phyloP scores from a whole-genome alignment of 2,329 filamentous ascomycete genomes.

The Aureobasidium sp. region DNA sequence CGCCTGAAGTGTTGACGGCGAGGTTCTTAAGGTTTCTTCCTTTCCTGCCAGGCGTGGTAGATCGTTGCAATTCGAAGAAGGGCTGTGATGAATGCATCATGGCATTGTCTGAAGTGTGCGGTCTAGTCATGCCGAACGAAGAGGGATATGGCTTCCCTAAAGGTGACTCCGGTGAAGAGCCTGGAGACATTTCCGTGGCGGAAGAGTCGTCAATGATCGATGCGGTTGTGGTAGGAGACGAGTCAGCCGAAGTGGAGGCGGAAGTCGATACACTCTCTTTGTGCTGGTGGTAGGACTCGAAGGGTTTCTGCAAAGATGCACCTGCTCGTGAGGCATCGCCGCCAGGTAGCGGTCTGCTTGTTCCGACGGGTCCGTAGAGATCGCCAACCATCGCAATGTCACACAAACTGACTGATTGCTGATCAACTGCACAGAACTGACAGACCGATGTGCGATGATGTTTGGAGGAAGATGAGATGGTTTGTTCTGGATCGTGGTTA shows the following conservation, averaged over 20 bases:
- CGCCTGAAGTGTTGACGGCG: slow-evolving; percentile 61
- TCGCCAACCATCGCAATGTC: slow-evolving; percentile 9
- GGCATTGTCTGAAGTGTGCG: slow-evolving; percentile 40
- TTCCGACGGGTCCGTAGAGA: not conserved
- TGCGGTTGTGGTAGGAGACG: slow-evolving; percentile 88
- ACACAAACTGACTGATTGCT: not conserved
- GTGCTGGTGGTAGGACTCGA: slow-evolving; percentile 51
- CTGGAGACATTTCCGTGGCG: slow-evolving; percentile 82
- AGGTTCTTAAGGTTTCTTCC: slow-evolving; percentile 79
- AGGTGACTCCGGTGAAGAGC: slow-evolving; percentile 86
- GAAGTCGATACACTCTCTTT: slow-evolving; percentile 72
- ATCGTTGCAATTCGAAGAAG: slow-evolving; percentile 45
- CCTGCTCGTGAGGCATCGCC: slow-evolving; percentile 11
- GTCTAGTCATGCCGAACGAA: slow-evolving; percentile 54
- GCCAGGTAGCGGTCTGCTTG: slow-evolving; percentile 13
- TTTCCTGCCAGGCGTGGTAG: slow-evolving; percentile 54
- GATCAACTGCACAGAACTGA: not conserved
- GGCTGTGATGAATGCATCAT: slow-evolving; percentile 49
- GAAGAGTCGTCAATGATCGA: slow-evolving; percentile 90
- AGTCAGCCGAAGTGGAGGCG: slow-evolving; percentile 78
- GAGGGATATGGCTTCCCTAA: slow-evolving; percentile 64
- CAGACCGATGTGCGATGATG: not conserved
- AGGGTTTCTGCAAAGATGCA: not conserved
- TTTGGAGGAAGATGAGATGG: not conserved
- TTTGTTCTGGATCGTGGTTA: not conserved